A percentile compares a stretch with the other conserved stretches of the same genome.
These are phyloP conservation scores for Coelastrella sp. DNA, from an alignment of 139 green algal species.

Conservation along the genomic window DNA sequence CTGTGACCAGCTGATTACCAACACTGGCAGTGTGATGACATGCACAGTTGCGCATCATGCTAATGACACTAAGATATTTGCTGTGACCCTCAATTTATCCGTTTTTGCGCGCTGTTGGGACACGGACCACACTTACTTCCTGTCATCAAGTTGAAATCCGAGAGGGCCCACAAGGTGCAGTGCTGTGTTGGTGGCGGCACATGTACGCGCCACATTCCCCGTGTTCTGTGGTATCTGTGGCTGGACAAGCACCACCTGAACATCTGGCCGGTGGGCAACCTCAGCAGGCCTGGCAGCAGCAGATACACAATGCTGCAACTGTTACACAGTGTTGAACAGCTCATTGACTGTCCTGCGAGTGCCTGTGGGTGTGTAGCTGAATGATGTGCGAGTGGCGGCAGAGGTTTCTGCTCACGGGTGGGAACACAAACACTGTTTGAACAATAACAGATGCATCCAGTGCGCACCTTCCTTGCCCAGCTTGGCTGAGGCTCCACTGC, in stretches of 20 bases:
- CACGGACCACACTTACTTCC: slow-evolving; percentile 57
- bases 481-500: neutral
- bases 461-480: slow-evolving; percentile 9
- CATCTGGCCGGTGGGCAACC: slow-evolving; percentile 52
- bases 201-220: slow-evolving; percentile 82
- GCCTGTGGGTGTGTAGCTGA: too few relatives aligned
- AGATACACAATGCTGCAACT: neutral
- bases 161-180: slow-evolving; percentile 90
- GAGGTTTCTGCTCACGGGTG: too few relatives aligned
- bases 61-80: neutral
- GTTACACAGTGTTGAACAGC: neutral
- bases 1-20: neutral
- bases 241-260: slow-evolving; percentile 82
- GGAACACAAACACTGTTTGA: too few relatives aligned
- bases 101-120: too few relatives aligned
- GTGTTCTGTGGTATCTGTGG: slow-evolving; percentile 83
- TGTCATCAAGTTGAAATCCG: slow-evolving; percentile 84
- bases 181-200: slow-evolving; percentile 72
- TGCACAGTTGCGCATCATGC: neutral
- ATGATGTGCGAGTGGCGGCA: too few relatives aligned
- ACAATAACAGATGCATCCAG: too few relatives aligned
- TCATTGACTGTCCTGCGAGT: neutral
- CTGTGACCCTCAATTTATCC: neutral
- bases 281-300: neutral
- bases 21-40: too few relatives aligned